Base-by-base conservation (phyloP, 495 filamentous ascomycete species). In the Xylaria bambusicola region DNA sequence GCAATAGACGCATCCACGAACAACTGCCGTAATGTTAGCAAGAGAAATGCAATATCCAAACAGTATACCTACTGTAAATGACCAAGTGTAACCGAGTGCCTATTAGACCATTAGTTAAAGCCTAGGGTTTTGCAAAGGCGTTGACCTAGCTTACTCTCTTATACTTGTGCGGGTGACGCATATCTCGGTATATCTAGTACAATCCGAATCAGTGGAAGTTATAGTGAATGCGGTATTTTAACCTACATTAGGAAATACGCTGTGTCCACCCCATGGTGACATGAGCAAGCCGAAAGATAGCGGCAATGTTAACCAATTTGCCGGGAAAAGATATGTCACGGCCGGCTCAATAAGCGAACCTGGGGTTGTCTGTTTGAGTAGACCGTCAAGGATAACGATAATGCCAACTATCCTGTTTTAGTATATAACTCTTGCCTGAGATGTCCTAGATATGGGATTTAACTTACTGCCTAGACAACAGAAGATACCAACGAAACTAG, bases 221-320 rank as follows among this genome's bases (percentile, higher is more conserved):
- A 8, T n/a, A n/a, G 6, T 31, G 29, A 24, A 58, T 48, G 31
- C 17, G 9, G 18, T n/a, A 9, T 9, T 13, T 42, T 42, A 9
- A 40, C 71, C 46, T 69, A 79, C 77, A 66, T 96, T 96, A 2
- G 94, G 94, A 68, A 98, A 97, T 26, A 98, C 94, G 52, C 85
- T 83, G 69, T 98, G 94, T 7, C 94, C 94, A 62, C 94, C 94
- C 92, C 92, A 98, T 1, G 93, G 92, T 23, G 92, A 90, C 92
- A 97, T 97, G 26, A 98, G 80, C 10, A 98, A 79, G n/a, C 94
- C 94, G 66, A 98, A 92, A 29, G 90, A 90, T 18, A 97, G 76
- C n/a, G 94, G 94, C 18, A 98, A 62, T 1, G 92, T 95, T 42
- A 84, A 78, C 94, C 94, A 98, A 66, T 92, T 89, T 15, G 81